Evolutionary conservation across 2,329 filamentous ascomycete genomes (phyloP).

Genomic region (Colletotrichum shisoi): DNA sequence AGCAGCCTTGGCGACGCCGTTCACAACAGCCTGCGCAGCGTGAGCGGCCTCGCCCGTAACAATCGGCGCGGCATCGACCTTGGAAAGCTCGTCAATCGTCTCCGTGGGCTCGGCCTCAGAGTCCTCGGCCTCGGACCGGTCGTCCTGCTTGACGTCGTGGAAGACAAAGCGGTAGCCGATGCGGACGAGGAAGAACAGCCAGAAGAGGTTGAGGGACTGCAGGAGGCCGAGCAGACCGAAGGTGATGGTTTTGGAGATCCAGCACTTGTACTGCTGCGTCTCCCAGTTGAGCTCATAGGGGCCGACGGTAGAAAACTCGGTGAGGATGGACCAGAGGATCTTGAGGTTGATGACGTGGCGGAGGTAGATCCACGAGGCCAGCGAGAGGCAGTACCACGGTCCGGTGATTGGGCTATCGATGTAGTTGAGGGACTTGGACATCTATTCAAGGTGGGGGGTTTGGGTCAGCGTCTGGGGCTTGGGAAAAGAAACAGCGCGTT

Average conservation of each 20-base stretch:
- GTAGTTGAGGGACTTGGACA: conserved; percentile 77
- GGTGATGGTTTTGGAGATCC: conserved; percentile 61
- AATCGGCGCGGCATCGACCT: conserved; percentile 22
- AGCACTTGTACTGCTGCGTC: conserved; percentile 67
- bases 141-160: conserved; percentile 61
- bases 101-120: conserved; percentile 51
- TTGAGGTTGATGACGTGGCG: conserved; percentile 72
- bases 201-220: conserved; percentile 68
- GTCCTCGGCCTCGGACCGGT: conserved; percentile 64
- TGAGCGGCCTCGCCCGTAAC: conserved; percentile 14
- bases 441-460: conserved; percentile 48
- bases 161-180: conserved; percentile 63
- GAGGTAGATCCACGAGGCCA: conserved; percentile 73
- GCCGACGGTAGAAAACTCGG: conserved; percentile 65
- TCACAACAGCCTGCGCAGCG: conserved; percentile 14
- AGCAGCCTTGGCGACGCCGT: conserved; percentile 22
- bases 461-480: neutral
- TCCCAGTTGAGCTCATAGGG: conserved; percentile 67
- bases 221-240: conserved; percentile 61
- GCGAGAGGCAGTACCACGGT: conserved; percentile 72
- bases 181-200: conserved; percentile 65
- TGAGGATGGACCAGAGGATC: conserved; percentile 66
- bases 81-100: conserved; percentile 35
- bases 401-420: conserved; percentile 67
- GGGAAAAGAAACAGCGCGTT: too few relatives aligned